phyloP scores from a whole-genome alignment of 2,329 filamentous ascomycete genomes.

The Fusarium miscanthi region DNA sequence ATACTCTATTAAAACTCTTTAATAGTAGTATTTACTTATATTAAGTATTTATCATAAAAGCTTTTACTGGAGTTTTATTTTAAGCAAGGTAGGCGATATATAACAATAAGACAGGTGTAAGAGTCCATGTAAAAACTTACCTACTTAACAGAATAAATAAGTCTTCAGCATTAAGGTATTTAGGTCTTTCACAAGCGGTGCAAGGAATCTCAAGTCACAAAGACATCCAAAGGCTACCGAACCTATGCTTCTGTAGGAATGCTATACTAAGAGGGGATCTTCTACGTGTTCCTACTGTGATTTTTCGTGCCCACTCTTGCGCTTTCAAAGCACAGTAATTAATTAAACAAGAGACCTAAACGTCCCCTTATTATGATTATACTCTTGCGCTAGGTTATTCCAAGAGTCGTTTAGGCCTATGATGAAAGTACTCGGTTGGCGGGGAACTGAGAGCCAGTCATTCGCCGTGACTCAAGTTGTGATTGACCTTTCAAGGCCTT shows the following conservation, averaged over 20 bases:
- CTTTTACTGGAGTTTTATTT: fast-evolving
- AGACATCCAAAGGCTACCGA: neutral
- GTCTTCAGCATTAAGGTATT: fast-evolving
- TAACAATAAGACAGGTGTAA: fast-evolving
- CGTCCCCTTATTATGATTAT: fast-evolving
- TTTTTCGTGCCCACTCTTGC: neutral
- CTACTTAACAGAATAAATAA: fast-evolving
- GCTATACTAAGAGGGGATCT: neutral
- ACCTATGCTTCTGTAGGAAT: neutral
- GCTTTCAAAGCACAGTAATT: neutral
- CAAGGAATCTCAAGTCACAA: fast-evolving
- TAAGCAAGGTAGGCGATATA: fast-evolving
- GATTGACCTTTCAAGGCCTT: neutral
- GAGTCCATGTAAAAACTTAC: fast-evolving
- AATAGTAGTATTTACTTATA: fast-evolving
- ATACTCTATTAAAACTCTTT: neutral
- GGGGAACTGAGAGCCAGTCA: neutral
- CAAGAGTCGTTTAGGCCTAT: neutral
- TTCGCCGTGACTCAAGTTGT: too few relatives aligned
- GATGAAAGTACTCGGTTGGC: neutral
- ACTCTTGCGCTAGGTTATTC: neutral
- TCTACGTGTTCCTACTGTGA: neutral
- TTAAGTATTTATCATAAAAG: neutral
- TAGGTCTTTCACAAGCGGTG: fast-evolving
- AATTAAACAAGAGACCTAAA: neutral